Evolutionary conservation across 495 filamentous ascomycete species (phyloP), one percentile per base, ranked within the genome.

Genomic region (Bathelium albidoporum): DNA sequence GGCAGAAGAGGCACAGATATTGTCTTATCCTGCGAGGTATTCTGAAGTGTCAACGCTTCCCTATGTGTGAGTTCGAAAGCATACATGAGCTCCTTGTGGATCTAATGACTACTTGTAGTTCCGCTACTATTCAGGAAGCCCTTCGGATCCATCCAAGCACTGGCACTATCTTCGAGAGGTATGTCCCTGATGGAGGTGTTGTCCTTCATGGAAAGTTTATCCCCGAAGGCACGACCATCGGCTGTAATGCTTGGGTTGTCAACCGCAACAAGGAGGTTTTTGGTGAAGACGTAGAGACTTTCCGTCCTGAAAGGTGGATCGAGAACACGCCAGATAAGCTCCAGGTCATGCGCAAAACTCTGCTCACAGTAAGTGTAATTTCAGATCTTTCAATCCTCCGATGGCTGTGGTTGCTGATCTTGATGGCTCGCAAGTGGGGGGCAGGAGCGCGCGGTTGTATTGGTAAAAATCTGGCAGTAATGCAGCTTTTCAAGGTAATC

Each of bases 161-260:
- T 43, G 62, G 62, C 2, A 65, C 74, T 0, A 74, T 73, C 7
- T 66, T 78, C 52, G 77, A 78, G 64, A 69, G 78, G 0, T 60
- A 78, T 18, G 72, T 78, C 2, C 83, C 83, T 0, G 75, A 76
- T 0, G 58, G 68, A 14, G 70, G 65, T 0, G 63, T 74, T 2
- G 79, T 76, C 58, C 66, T 88, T 0, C 18, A 20, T n/a, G 76
- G 74, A 7, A 44, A 72, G 12, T 28, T 60, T 26, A 63, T 67
- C 39, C 62, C 65, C 2, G 44, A 45, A 2, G 65, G 65, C n/a
- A 72, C 70, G 1, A 52, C 64, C 22, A 66, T 72, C 22, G 68
- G 68, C 36, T 62, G 66, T 32, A 68, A 70, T 36, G 65, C 70
- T 1, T 68, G 64, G 64, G 68, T 70, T 0, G 22, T 70, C 2